Percentiles rank a stretch among this genome's conserved stretches.
Conservation (phyloP, 1,284 basidiomycete genomes). For the Sporisorium iseilematis-ciliati region DNA sequence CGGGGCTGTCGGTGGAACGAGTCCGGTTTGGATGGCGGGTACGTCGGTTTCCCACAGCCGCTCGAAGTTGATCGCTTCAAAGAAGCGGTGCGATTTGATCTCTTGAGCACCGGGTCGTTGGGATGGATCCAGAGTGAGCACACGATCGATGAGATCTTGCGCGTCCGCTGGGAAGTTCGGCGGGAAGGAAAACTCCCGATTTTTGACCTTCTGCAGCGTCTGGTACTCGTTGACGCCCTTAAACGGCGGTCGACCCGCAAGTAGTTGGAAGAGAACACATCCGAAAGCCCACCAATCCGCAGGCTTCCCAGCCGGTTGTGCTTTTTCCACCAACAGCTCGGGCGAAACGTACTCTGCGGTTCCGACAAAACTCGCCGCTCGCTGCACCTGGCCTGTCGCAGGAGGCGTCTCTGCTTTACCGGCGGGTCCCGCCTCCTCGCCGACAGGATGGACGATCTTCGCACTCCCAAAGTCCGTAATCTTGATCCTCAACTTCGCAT, state of each 20-base stretch:
- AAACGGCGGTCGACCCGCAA: conserved; percentile 74
- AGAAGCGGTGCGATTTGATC: conserved; percentile 58
- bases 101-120: conserved; percentile 34
- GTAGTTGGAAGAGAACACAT: conserved; percentile 74
- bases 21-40: conserved; percentile 44
- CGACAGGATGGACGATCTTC: conserved; percentile 52
- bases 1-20: conserved; percentile 35
- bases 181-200: conserved; percentile 72
- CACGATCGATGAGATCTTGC: conserved; percentile 71
- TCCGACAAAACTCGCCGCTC: conserved; percentile 88
- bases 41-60: conserved; percentile 51
- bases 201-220: conserved; percentile 75
- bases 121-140: conserved; percentile 70
- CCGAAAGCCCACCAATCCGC: conserved; percentile 75
- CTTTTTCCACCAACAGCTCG: conserved; percentile 82
- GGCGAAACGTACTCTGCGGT: conserved; percentile 96
- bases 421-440: conserved; percentile 7
- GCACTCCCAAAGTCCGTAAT: conserved; percentile 69
- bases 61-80: conserved; percentile 46
- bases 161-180: conserved; percentile 72
- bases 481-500: conserved; percentile 56
- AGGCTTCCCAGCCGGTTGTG: conserved; percentile 69
- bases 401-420: neutral
- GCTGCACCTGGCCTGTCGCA: neutral
- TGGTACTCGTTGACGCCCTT: conserved; percentile 75